phyloP scores from a whole-genome alignment of 208 protist genomes.

The Tritrichomonas foetus region DNA sequence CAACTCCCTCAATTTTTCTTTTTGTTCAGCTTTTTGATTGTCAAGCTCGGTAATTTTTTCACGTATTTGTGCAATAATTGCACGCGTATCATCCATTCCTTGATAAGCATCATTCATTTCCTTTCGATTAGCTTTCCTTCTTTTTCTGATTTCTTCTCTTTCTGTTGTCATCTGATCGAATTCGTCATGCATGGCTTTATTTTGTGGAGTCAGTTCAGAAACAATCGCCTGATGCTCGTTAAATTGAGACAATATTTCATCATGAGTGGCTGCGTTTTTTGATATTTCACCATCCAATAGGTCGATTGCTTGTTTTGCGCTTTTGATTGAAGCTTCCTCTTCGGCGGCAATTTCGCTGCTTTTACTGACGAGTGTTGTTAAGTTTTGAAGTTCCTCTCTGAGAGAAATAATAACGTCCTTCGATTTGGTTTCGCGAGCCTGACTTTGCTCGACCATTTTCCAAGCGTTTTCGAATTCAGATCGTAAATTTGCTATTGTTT shows the following conservation, averaged over 20 bases:
- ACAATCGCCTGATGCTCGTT: not conserved
- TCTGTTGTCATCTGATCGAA: too few relatives aligned
- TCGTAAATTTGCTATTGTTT: slow-evolving; percentile 77
- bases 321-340: slow-evolving; percentile 53
- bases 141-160: too few relatives aligned
- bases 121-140: too few relatives aligned
- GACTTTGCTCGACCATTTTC: slow-evolving; percentile 85
- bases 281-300: not conserved
- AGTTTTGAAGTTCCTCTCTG: slow-evolving; percentile 79
- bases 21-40: too few relatives aligned
- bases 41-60: too few relatives aligned
- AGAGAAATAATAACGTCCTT: slow-evolving; percentile 80
- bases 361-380: slow-evolving; percentile 79
- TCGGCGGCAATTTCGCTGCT: slow-evolving; percentile 74
- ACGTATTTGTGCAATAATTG: too few relatives aligned
- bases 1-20: too few relatives aligned
- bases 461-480: slow-evolving; percentile 72
- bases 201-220: too few relatives aligned
- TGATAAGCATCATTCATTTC: too few relatives aligned
- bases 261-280: not conserved
- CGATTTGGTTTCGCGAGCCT: slow-evolving; percentile 84
- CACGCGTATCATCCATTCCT: too few relatives aligned
- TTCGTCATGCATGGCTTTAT: too few relatives aligned
- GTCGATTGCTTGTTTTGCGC: too few relatives aligned
- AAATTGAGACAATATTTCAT: not conserved